These are phyloP conservation scores for Solanum tacnaense DNA, from an alignment of 257 asterid genomes.

Conservation along the genomic window DNA sequence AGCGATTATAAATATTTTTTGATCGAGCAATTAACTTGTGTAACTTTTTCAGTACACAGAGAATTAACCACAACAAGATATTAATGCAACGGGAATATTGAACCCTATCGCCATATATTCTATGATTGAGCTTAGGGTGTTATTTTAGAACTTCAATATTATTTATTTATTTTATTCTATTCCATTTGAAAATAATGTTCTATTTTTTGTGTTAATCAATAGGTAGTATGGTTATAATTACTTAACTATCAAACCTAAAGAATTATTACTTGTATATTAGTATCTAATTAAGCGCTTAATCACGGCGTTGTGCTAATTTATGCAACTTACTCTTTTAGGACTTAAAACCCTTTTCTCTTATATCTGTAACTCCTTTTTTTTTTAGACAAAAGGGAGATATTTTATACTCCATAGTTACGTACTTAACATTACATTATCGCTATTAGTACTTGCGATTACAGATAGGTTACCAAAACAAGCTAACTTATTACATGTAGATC, in stretches of 20 bases:
- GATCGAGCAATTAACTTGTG: not conserved
- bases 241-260: not conserved
- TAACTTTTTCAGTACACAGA: not conserved
- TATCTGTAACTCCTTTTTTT: not conserved
- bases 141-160: not conserved
- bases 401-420: not conserved
- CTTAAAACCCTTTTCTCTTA: not conserved
- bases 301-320: not conserved
- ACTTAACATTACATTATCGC: not conserved
- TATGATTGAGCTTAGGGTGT: not conserved
- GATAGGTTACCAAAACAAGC: not conserved
- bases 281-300: not conserved
- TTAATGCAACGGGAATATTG: not conserved
- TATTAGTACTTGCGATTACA: not conserved
- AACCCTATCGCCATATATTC: not conserved
- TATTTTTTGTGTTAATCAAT: not conserved
- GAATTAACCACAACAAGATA: not conserved
- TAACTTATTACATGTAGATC: not conserved
- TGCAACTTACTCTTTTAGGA: not conserved
- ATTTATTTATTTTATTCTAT: not conserved
- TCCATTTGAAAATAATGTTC: not conserved
- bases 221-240: not conserved
- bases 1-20: not conserved
- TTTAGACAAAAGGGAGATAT: not conserved
- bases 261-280: not conserved